Evolutionary conservation across 371 early-diverging fungal genomes (phyloP).

Genomic region (Actinomucor elegans): DNA sequence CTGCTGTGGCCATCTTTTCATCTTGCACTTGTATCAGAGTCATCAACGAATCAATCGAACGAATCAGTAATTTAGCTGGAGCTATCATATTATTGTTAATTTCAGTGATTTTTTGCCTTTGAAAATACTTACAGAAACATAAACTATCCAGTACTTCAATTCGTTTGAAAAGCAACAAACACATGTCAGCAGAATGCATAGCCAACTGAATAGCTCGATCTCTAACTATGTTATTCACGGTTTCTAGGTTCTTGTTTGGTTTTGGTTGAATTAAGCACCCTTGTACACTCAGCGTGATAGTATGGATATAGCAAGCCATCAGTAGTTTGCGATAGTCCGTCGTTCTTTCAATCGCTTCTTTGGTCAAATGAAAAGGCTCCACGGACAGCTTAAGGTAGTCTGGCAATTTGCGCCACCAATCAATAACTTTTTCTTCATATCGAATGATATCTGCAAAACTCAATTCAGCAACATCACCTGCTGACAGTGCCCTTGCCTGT

Average conservation of each 20-base stretch:
- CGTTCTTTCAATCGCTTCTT: conserved; percentile 5
- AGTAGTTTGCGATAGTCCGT: conserved; percentile 1
- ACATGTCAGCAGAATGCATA: conserved; percentile 8
- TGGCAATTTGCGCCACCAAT: conserved; percentile 22
- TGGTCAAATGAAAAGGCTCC: conserved; percentile 9
- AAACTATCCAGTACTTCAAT: neutral
- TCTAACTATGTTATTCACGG: conserved; percentile 1
- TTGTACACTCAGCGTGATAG: conserved; percentile 8
- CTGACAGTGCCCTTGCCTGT: conserved; percentile 1
- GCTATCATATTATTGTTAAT: conserved; percentile 7
- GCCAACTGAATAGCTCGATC: conserved; percentile 10
- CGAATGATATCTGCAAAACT: conserved; percentile 14
- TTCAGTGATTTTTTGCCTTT: no score
- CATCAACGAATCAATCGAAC: conserved; percentile 15
- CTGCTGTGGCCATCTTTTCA: neutral
- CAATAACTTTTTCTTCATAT: neutral
- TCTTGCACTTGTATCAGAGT: neutral
- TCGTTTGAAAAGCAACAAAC: neutral
- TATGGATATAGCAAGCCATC: conserved; percentile 5
- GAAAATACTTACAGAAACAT: conserved; percentile 21
- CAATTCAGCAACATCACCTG: conserved; percentile 2
- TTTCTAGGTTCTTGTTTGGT: neutral
- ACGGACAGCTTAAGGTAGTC: conserved; percentile 7
- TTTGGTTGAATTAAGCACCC: conserved; percentile 6
- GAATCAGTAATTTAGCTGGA: conserved; percentile 1